phyloP scores from a whole-genome alignment of 306 rosid genomes.

The Prosopis cineraria region DNA sequence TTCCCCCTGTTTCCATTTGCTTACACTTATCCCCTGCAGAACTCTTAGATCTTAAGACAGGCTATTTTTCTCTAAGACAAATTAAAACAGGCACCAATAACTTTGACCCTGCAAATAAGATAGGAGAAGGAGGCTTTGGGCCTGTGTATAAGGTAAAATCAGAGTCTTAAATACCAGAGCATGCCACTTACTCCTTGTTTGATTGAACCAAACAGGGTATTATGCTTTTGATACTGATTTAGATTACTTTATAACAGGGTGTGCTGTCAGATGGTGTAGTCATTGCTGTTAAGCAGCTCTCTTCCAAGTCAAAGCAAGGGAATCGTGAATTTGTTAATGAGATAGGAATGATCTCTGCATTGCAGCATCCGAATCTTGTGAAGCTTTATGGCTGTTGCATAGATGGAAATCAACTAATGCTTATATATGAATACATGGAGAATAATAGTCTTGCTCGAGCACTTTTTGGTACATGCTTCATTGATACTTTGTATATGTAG shows the following conservation, averaged over 20 bases:
- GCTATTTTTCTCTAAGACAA: conserved; percentile 62
- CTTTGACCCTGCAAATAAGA: conserved; percentile 60
- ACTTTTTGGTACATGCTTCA: conserved; percentile 62
- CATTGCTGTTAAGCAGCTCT: conserved; percentile 88
- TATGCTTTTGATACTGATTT: conserved; percentile 12
- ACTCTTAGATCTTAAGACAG: conserved; percentile 57
- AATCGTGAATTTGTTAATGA: conserved; percentile 86
- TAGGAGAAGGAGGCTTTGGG: conserved; percentile 83
- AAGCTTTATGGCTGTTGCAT: conserved; percentile 84
- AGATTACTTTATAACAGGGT: conserved; percentile 48
- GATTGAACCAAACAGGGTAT: neutral
- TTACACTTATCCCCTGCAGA: conserved; percentile 36
- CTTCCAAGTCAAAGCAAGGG: conserved; percentile 89
- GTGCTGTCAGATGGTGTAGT: conserved; percentile 63
- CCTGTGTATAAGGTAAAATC: conserved; percentile 68
- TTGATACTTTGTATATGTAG: conserved; percentile 11
- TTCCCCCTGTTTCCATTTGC: neutral
- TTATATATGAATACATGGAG: conserved; percentile 83
- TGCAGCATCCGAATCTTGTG: conserved; percentile 94
- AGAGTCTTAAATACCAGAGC: neutral
- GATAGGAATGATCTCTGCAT: conserved; percentile 92
- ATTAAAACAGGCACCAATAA: conserved; percentile 63
- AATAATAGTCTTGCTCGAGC: conserved; percentile 92
- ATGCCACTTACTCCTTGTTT: neutral
- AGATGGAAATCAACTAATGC: conserved; percentile 84